Conservation (phyloP, 2,329 filamentous ascomycete genomes). For the Cytospora paraplurivora region DNA sequence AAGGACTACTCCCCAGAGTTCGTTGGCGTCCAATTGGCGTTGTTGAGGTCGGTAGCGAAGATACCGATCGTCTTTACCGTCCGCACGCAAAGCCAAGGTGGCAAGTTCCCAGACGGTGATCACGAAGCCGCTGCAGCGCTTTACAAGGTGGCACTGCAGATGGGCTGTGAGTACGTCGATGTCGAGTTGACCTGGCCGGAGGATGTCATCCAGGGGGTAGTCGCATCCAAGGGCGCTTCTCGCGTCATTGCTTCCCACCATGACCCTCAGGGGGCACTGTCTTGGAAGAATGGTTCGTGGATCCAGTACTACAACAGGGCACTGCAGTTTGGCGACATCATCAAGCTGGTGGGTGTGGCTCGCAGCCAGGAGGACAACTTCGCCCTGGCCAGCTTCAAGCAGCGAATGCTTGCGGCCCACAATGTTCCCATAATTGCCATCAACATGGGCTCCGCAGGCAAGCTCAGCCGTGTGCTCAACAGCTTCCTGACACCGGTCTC, state of each 20-base stretch:
- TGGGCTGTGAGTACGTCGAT: constrained; percentile 91
- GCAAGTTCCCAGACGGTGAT: constrained; percentile 79
- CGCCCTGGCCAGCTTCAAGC: constrained; percentile 78
- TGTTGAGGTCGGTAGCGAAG: constrained; percentile 70
- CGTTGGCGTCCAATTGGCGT: constrained; percentile 77
- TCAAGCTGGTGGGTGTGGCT: constrained; percentile 90
- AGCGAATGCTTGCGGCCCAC: constrained; percentile 71
- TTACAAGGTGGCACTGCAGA: constrained; percentile 75
- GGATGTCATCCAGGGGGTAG: constrained; percentile 69
- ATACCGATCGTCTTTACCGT: constrained; percentile 92
- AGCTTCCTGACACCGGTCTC: constrained; percentile 93
- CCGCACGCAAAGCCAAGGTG: constrained; percentile 82
- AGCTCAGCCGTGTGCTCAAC: constrained; percentile 88
- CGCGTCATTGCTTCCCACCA: constrained; percentile 95
- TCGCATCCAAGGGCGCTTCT: constrained; percentile 68
- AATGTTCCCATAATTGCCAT: constrained; percentile 87
- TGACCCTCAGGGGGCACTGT: constrained; percentile 75
- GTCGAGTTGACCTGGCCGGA: constrained; percentile 86
- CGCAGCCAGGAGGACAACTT: constrained; percentile 81
- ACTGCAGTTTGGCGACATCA: constrained; percentile 84
- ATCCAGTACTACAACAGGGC: constrained; percentile 87
- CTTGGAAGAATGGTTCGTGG: constrained; percentile 94
- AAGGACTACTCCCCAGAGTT: constrained; percentile 76
- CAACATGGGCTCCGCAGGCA: constrained; percentile 89
- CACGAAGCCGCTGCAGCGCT: constrained; percentile 71